Evolutionary conservation across 2,329 filamentous ascomycete species (phyloP).

Genomic region (Amesomyces nigricolor): DNA sequence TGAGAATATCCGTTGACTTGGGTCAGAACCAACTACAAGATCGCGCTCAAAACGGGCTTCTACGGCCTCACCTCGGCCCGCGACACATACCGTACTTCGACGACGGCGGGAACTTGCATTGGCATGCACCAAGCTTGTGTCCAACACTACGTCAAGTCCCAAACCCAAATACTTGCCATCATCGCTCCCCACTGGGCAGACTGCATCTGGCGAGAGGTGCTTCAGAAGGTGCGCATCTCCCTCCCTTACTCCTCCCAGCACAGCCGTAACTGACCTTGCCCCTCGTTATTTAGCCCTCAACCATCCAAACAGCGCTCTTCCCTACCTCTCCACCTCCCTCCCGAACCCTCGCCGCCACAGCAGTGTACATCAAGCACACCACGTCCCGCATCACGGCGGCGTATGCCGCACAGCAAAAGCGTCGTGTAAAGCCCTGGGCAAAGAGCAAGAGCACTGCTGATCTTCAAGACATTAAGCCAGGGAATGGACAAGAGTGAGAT

Average conservation of each 20-base stretch:
- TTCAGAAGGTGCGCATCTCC: slow-evolving; percentile 38
- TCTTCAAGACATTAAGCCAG: slow-evolving; percentile 69
- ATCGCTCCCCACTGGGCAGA: slow-evolving; percentile 88
- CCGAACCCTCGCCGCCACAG: slow-evolving; percentile 61
- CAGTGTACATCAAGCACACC: slow-evolving; percentile 64
- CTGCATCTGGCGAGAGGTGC: slow-evolving; percentile 80
- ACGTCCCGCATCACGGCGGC: slow-evolving; percentile 71
- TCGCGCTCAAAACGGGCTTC: slow-evolving; percentile 40
- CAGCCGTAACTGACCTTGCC: no score
- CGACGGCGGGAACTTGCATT: slow-evolving; percentile 27
- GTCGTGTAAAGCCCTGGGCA: slow-evolving; percentile 62
- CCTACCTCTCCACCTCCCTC: slow-evolving; percentile 59
- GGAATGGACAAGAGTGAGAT: slow-evolving; percentile 73
- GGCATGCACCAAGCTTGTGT: slow-evolving; percentile 72
- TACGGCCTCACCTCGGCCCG: slow-evolving; percentile 63
- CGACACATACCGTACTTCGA: slow-evolving; percentile 56
- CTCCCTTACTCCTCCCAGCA: no score
- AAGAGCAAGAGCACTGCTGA: slow-evolving; percentile 84
- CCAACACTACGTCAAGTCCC: slow-evolving; percentile 71
- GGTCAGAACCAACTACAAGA: slow-evolving; percentile 10
- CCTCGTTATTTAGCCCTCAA: slow-evolving; percentile 28
- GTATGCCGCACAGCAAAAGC: slow-evolving; percentile 26
- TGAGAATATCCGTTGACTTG: background rate
- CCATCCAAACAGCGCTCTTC: slow-evolving; percentile 70
- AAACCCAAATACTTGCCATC: slow-evolving; percentile 71